Evolutionary conservation across 148 eudicot species (phyloP).

Genomic region (Camellia lanceoleosa): DNA sequence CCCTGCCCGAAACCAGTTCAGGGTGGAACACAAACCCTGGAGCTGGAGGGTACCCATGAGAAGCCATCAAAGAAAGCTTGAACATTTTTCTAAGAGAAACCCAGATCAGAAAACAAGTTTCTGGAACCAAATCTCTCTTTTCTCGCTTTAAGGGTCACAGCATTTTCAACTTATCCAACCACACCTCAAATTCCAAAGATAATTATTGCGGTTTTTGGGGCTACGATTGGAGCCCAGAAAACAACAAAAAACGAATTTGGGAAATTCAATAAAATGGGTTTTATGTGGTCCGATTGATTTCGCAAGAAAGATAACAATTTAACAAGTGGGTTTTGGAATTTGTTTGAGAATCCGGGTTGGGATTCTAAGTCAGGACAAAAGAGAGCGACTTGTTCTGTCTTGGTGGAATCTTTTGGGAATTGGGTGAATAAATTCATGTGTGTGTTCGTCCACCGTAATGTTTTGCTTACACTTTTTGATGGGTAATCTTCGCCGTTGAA

Average conservation of each 20-base stretch:
- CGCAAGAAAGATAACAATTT: no score
- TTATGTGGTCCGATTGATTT: conserved; percentile 9
- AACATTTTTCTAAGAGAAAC: conserved; percentile 29
- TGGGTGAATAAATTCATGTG: background rate
- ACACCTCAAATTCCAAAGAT: background rate
- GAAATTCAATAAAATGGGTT: background rate
- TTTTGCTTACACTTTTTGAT: background rate
- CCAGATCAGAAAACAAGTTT: conserved; percentile 31
- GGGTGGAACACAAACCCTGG: conserved; percentile 35
- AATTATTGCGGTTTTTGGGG: conserved; percentile 4
- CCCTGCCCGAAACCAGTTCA: conserved; percentile 28
- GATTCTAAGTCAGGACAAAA: background rate
- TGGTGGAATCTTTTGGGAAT: no score
- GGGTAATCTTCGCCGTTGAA: background rate
- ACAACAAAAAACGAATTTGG: background rate
- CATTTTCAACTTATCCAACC: conserved; percentile 13
- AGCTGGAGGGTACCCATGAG: conserved; percentile 33
- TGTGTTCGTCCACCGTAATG: background rate
- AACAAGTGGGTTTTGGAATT: no score
- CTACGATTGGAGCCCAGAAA: conserved; percentile 1
- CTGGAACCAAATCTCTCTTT: conserved; percentile 17
- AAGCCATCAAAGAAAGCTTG: conserved; percentile 41
- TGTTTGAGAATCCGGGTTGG: background rate
- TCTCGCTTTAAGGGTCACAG: background rate
- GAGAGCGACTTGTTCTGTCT: no score